Percentiles rank a stretch among this genome's conserved stretches.
phyloP scores from a whole-genome alignment of 306 rosid species.

The Hylodesmum podocarpum region DNA sequence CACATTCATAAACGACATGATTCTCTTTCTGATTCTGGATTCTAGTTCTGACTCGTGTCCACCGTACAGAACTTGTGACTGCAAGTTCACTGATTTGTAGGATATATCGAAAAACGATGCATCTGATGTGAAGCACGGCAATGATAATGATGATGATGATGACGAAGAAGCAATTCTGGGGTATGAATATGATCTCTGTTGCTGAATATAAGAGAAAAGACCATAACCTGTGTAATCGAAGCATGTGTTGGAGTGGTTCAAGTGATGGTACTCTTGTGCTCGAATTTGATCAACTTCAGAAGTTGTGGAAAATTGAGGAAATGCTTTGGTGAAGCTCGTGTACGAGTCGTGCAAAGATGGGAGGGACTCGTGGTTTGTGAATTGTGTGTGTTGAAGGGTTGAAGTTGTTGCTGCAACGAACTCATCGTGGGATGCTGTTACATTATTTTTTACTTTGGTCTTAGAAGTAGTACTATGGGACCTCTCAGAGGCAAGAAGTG shows the following conservation, averaged over 20 bases:
- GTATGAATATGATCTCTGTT: not conserved
- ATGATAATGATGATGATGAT: not conserved
- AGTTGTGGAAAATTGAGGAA: slow-evolving; percentile 46
- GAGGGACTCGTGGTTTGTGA: slow-evolving; percentile 78
- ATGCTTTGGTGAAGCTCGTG: slow-evolving; percentile 51
- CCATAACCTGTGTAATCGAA: slow-evolving; percentile 78
- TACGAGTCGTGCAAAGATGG: slow-evolving; percentile 63
- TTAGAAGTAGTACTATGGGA: slow-evolving; percentile 29
- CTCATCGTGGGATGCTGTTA: slow-evolving; percentile 22
- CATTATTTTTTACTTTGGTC: slow-evolving; percentile 9
- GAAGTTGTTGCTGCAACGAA: slow-evolving; percentile 48
- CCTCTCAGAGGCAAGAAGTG: slow-evolving; percentile 38
- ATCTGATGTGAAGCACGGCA: slow-evolving; percentile 23
- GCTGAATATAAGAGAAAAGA: slow-evolving; percentile 72
- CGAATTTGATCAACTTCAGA: slow-evolving; percentile 55
- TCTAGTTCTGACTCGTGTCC: slow-evolving; percentile 68
- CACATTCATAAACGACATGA: slow-evolving; percentile 77
- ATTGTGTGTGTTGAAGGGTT: slow-evolving; percentile 50
- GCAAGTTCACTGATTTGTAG: slow-evolving; percentile 59
- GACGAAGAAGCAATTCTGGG: slow-evolving; percentile 31
- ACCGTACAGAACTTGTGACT: slow-evolving; percentile 51
- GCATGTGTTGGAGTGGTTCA: slow-evolving; percentile 58
- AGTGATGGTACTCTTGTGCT: slow-evolving; percentile 62
- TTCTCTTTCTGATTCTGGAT: slow-evolving; percentile 45
- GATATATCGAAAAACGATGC: slow-evolving; percentile 53